Evolutionary conservation across 192 early-diverging fungal species (phyloP), one percentile per base, ranked within the genome.

Genomic region (Chytriomyces sp.): DNA sequence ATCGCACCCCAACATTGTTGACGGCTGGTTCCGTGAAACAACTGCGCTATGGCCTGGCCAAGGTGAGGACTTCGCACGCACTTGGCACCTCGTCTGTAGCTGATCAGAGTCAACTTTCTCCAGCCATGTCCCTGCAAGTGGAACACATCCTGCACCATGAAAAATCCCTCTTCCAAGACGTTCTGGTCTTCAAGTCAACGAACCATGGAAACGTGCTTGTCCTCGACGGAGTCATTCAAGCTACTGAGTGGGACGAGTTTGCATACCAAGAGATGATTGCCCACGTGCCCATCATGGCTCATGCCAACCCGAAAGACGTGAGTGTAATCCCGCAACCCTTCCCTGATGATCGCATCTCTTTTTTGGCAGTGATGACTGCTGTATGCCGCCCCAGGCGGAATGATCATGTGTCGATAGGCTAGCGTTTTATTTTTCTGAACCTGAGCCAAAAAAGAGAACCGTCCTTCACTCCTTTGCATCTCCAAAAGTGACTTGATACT

Each of bases 251-350:
- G 82, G 98, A 99, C 85, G 98, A 99, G 86, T 98, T 97, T 82
- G 90, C 96, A 85, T 94, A 89, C 85, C 98, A 99, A 86, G 98
- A 99, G 87, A 99, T 98, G 97, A 99, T 99, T 86, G 93, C 97
- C 64, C 97, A 99, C 77, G 84, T 96, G 44, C 93, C 98, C 23
- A 85, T 99, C 82, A 97, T 93, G 81, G 86, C 93, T 62, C 98
- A 99, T 85, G 93, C 97, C 66, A 89, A 95, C 88, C 98, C 98
- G 65, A 91, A 93, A 83, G 92, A 96, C 85, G 94, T 94, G 77
- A 70, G 71, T 50, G n/a, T 77, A 46, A 35, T 35, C 62, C 28
- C 11, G 53, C 20, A 57, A 57, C 53, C 53, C 53, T 57, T 11
- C 53, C 20, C 53, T 57, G 1, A 20, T 20, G 11, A 18, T 20